Conservation (phyloP, 768 basidiomycete genomes). For the Scleroderma citrinum region DNA sequence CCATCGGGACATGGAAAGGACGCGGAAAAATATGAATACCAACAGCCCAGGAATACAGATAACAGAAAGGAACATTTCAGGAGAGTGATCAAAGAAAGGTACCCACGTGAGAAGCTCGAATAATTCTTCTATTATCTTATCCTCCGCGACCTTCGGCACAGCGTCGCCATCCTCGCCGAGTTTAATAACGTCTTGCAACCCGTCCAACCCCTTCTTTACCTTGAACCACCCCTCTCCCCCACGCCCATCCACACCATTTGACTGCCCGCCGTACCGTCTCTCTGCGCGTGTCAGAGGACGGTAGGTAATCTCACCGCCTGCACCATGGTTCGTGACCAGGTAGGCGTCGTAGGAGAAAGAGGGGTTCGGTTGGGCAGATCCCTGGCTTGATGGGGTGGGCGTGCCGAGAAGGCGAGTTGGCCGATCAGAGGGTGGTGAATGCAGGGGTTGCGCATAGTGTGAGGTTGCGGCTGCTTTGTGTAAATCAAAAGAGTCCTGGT, state of each 20-base stretch:
- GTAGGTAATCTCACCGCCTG: conserved; percentile 50
- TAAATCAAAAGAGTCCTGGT: too few species aligned
- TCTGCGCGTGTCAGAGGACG: conserved; percentile 50
- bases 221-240: conserved; percentile 69
- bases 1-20: background rate
- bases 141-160: conserved; percentile 36
- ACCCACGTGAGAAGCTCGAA: conserved; percentile 70
- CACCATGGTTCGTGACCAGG: conserved; percentile 67
- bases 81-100: conserved; percentile 4
- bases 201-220: conserved; percentile 49
- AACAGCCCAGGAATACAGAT: background rate
- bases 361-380: conserved; percentile 24
- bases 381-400: background rate
- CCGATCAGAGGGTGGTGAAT: background rate
- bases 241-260: conserved; percentile 68
- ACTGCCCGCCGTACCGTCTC: conserved; percentile 51
- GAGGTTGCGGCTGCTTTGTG: background rate
- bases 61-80: background rate
- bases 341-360: conserved; percentile 44
- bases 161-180: background rate
- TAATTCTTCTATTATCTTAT: conserved; percentile 49
- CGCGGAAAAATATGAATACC: background rate
- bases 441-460: background rate
- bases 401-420: background rate
- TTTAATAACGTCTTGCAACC: background rate